Percentiles rank a stretch among this genome's conserved stretches.
These are phyloP conservation scores for Fusarium falciforme DNA, from an alignment of 2,329 filamentous ascomycete species.

Conservation along the genomic window DNA sequence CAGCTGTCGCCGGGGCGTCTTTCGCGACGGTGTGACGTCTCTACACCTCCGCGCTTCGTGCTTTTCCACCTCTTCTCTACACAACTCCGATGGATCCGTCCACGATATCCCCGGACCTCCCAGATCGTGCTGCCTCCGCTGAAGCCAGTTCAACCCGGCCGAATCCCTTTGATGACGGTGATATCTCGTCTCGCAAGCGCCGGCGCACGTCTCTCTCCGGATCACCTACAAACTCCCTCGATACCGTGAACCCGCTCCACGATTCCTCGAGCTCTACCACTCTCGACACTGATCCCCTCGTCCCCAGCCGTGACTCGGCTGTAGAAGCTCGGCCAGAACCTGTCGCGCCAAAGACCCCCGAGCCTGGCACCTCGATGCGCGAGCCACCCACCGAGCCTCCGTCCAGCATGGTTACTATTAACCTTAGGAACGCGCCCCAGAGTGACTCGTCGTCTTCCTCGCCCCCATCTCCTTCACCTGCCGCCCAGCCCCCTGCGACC, in stretches of 20 bases:
- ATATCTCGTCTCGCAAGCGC: conserved; percentile 68
- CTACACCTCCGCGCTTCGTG: conserved; percentile 58
- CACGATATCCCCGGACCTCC: conserved; percentile 61
- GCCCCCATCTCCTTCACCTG: conserved; percentile 54
- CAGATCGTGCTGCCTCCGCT: conserved; percentile 70
- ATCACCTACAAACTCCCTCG: conserved; percentile 65
- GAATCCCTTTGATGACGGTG: conserved; percentile 72
- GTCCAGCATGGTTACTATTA: conserved; percentile 71
- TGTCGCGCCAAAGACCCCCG: conserved; percentile 58
- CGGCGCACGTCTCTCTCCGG: conserved; percentile 69
- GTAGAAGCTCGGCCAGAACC: conserved; percentile 54
- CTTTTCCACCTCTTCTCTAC: conserved; percentile 48
- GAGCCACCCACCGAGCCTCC: conserved; percentile 50
- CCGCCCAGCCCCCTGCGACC: conserved; percentile 29
- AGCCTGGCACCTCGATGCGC: conserved; percentile 46
- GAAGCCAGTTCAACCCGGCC: conserved; percentile 72
- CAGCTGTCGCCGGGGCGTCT: conserved; percentile 65
- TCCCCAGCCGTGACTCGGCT: conserved; percentile 39
- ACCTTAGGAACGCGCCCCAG: conserved; percentile 62
- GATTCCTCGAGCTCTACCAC: conserved; percentile 49
- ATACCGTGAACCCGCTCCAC: conserved; percentile 51
- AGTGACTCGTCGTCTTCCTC: conserved; percentile 57
- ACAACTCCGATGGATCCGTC: conserved; percentile 66
- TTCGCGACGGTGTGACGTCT: conserved; percentile 63
- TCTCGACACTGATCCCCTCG: conserved; percentile 45